phyloP scores from a whole-genome alignment of 768 basidiomycete genomes.

The Coprinopsis strossmayeri region DNA sequence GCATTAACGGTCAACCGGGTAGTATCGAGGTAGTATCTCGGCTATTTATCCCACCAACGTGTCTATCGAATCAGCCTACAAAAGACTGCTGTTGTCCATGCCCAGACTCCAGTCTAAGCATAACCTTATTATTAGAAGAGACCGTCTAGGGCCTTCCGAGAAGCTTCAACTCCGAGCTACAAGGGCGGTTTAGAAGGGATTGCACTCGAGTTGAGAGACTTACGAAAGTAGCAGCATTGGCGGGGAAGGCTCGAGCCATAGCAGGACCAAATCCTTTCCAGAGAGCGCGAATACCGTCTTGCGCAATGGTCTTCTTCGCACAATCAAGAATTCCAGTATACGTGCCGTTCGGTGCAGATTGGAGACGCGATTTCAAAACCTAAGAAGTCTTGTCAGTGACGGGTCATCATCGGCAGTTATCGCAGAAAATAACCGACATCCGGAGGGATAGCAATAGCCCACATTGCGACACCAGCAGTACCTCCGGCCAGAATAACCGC shows the following conservation, averaged over 20 bases:
- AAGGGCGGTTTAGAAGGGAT: conserved; percentile 9
- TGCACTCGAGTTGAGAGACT: conserved; percentile 35
- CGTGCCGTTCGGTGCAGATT: conserved; percentile 96
- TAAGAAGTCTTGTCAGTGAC: conserved; percentile 20
- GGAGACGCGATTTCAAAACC: conserved; percentile 94
- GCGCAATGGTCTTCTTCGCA: conserved; percentile 82
- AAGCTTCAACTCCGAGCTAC: conserved; percentile 89
- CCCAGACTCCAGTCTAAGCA: background rate
- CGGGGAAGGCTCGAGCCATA: conserved; percentile 95
- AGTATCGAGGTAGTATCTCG: no score
- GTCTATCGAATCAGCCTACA: background rate
- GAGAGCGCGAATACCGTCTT: conserved; percentile 78
- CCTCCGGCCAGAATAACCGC: conserved; percentile 91
- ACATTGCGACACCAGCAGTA: conserved; percentile 95
- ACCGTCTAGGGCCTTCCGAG: conserved; percentile 74
- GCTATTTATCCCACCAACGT: no score
- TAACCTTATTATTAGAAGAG: conserved; percentile 36
- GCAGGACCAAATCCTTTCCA: conserved; percentile 99
- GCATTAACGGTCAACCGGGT: no score
- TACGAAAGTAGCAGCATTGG: conserved; percentile 92
- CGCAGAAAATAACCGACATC: conserved; percentile 53
- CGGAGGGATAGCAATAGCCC: conserved; percentile 94
- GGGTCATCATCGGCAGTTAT: background rate
- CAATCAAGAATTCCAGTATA: conserved; percentile 95
- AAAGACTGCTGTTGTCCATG: background rate